Evolutionary conservation across 2,329 filamentous ascomycete genomes (phyloP).

Genomic region (Fusarium veterinarium): DNA sequence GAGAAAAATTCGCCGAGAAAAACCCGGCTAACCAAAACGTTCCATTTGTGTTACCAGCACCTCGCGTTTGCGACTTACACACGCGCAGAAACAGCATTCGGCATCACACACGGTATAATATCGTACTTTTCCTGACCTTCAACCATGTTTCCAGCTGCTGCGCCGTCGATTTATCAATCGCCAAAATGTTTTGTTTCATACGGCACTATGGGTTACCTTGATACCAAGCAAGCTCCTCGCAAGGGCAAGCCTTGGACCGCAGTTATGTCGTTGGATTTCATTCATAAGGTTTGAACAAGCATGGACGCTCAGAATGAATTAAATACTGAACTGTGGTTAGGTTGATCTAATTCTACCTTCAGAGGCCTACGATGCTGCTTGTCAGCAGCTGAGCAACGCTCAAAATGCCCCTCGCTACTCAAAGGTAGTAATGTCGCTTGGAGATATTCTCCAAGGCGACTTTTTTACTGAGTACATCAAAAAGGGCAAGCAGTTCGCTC

Average conservation of each 20-base stretch:
- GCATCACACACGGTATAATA: neutral
- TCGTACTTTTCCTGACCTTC: neutral
- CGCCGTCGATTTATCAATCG: slow-evolving; percentile 62
- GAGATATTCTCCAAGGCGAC: slow-evolving; percentile 75
- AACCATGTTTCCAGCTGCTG: slow-evolving; percentile 59
- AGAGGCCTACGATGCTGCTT: slow-evolving; percentile 66
- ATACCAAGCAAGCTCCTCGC: slow-evolving; percentile 74
- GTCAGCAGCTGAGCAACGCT: slow-evolving; percentile 60
- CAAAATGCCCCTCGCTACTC: slow-evolving; percentile 64
- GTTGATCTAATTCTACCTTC: slow-evolving; percentile 79
- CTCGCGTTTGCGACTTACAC: slow-evolving; percentile 17
- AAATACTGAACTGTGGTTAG: slow-evolving; percentile 43
- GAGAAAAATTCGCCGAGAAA: slow-evolving; percentile 45
- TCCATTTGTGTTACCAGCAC: slow-evolving; percentile 2
- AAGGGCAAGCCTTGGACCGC: slow-evolving; percentile 82
- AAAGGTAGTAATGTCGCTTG: slow-evolving; percentile 77
- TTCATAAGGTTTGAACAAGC: slow-evolving; percentile 69
- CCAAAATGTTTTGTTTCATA: slow-evolving; percentile 81
- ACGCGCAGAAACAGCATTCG: neutral
- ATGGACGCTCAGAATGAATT: accelerated
- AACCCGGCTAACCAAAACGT: slow-evolving; percentile 36
- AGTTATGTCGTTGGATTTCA: slow-evolving; percentile 72
- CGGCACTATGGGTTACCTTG: slow-evolving; percentile 74
- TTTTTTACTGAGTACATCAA: slow-evolving; percentile 92
- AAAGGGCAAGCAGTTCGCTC: slow-evolving; percentile 62